These are phyloP conservation scores for Penicillium sp. DNA, from an alignment of 2,329 filamentous ascomycete species.

Conservation along the genomic window DNA sequence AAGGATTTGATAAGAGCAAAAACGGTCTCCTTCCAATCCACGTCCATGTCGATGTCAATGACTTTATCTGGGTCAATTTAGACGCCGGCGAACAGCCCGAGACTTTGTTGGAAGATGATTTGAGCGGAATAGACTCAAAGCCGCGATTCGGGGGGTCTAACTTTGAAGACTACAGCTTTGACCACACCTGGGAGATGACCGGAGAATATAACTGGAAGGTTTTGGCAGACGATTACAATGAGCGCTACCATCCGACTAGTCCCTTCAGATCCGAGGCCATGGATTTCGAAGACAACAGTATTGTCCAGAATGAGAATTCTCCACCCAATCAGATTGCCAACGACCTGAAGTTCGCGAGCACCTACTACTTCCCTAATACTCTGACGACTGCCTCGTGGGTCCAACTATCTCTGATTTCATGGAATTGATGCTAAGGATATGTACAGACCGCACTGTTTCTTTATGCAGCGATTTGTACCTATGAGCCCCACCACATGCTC, in stretches of 20 bases:
- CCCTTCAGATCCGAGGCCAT: conserved; percentile 52
- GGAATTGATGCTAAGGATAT: neutral
- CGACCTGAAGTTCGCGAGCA: conserved; percentile 42
- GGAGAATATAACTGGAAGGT: conserved; percentile 26
- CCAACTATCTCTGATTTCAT: no score
- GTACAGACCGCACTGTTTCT: conserved; percentile 56
- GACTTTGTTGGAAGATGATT: conserved; percentile 22
- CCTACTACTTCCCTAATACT: conserved; percentile 39
- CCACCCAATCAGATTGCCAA: conserved; percentile 50
- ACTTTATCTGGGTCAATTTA: conserved; percentile 27
- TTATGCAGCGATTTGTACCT: conserved; percentile 63
- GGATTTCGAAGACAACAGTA: conserved; percentile 39
- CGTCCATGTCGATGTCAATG: conserved; percentile 20
- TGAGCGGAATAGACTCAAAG: conserved; percentile 16
- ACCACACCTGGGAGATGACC: conserved; percentile 19
- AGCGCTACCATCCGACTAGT: conserved; percentile 54
- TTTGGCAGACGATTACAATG: conserved; percentile 39
- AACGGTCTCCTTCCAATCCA: conserved; percentile 26
- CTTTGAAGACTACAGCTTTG: conserved; percentile 21
- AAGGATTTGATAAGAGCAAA: conserved; percentile 25
- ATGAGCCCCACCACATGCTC: conserved; percentile 50
- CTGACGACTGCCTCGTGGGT: conserved; percentile 35
- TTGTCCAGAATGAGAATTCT: conserved; percentile 21
- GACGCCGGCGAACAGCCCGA: conserved; percentile 18
- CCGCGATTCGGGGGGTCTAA: conserved; percentile 14